Evolutionary conservation across 2,329 filamentous ascomycete species (phyloP).

Genomic region (Colletotrichum musae): DNA sequence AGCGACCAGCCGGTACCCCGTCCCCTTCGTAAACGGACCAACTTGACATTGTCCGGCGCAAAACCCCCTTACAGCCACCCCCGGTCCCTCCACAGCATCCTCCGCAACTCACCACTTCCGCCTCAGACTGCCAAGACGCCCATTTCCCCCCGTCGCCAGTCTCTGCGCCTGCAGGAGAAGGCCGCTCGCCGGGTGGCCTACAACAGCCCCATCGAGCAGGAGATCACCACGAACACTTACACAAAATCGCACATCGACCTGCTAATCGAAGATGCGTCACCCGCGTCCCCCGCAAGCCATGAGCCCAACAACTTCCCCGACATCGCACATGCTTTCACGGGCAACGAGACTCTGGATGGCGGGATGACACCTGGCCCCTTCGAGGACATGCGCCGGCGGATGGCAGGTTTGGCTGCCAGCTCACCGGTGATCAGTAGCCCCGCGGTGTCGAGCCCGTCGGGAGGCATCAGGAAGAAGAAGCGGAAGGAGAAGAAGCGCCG

Average conservation of each 20-base stretch:
- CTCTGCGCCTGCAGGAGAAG: constrained; percentile 68
- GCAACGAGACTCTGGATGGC: constrained; percentile 71
- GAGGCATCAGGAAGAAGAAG: constrained; percentile 68
- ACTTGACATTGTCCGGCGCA: constrained; percentile 46
- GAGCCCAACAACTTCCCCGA: constrained; percentile 62
- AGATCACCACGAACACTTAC: constrained; percentile 75
- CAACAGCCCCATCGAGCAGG: constrained; percentile 73
- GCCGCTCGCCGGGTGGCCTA: constrained; percentile 72
- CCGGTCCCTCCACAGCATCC: constrained; percentile 72
- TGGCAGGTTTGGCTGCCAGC: constrained; percentile 63
- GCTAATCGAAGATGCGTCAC: constrained; percentile 70
- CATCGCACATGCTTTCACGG: constrained; percentile 64
- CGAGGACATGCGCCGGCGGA: constrained; percentile 73
- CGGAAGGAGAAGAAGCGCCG: constrained; percentile 72
- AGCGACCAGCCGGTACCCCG: constrained; percentile 46
- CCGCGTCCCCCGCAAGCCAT: constrained; percentile 55
- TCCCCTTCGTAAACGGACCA: constrained; percentile 55
- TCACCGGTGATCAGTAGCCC: constrained; percentile 51
- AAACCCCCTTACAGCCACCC: constrained; percentile 72
- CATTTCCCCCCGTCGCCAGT: constrained; percentile 67
- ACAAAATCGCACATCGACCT: constrained; percentile 75
- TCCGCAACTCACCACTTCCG: constrained; percentile 76
- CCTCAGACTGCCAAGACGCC: constrained; percentile 65
- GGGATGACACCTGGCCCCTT: constrained; percentile 75
- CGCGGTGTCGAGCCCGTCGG: constrained; percentile 50